Conservation (phyloP, 2,329 filamentous ascomycete species). For the Tolypocladium pustulatum region DNA sequence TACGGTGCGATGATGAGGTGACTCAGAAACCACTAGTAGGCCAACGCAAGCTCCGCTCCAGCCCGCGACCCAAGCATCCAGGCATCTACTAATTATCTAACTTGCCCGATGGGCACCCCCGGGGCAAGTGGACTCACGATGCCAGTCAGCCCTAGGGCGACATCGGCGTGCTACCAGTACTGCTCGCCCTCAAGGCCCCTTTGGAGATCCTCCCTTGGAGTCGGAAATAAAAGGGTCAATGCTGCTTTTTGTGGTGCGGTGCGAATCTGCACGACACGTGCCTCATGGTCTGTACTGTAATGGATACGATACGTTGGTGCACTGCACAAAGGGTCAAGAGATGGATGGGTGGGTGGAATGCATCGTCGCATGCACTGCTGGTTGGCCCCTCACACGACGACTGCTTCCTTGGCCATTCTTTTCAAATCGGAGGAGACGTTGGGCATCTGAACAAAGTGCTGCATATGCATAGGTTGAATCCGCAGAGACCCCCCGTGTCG, state of each 20-base stretch:
- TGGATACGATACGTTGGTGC: neutral
- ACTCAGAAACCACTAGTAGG: conserved; percentile 1
- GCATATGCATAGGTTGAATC: neutral
- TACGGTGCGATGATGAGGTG: conserved; percentile 1
- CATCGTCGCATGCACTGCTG: neutral
- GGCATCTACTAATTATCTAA: neutral
- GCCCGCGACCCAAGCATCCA: neutral
- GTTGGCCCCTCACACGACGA: neutral
- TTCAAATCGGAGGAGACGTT: neutral
- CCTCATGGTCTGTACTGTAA: neutral
- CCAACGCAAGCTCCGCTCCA: neutral
- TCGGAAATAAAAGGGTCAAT: neutral
- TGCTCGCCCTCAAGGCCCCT: neutral
- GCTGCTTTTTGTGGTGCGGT: neutral
- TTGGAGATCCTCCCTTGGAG: neutral
- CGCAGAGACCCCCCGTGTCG: neutral
- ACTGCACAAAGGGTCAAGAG: conserved; percentile 4
- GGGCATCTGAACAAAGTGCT: neutral
- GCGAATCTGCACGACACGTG: neutral
- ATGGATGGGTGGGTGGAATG: neutral
- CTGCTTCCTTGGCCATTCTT: neutral
- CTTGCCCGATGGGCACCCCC: no score
- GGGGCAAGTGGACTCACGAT: no score
- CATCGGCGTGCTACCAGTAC: neutral
- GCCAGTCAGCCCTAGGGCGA: neutral